These are phyloP conservation scores for Fusarium nurragi DNA, from an alignment of 2,329 filamentous ascomycete species.

Conservation along the genomic window DNA sequence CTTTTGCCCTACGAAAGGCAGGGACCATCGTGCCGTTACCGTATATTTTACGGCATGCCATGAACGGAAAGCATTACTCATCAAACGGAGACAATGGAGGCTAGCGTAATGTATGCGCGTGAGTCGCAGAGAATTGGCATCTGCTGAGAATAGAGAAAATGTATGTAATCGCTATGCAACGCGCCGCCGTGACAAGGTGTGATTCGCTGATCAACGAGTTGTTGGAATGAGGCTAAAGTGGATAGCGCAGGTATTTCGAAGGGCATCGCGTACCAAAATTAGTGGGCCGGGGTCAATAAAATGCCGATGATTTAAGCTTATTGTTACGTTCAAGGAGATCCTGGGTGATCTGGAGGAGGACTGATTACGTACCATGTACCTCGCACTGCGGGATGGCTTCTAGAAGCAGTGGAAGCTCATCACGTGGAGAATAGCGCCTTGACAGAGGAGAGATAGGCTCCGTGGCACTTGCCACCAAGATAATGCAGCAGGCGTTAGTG, in stretches of 20 bases:
- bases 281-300: slow-evolving; percentile 26
- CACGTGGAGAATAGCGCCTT: slow-evolving; percentile 23
- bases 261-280: slow-evolving; percentile 8
- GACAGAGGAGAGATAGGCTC: not conserved
- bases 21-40: slow-evolving; percentile 16
- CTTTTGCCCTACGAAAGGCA: slow-evolving; percentile 21
- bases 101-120: slow-evolving; percentile 18
- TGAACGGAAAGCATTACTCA: slow-evolving; percentile 13
- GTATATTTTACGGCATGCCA: slow-evolving; percentile 3
- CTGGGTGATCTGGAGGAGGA: slow-evolving; percentile 25
- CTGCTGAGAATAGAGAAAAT: not conserved
- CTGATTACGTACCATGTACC: slow-evolving; percentile 42
- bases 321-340: slow-evolving; percentile 38
- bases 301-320: slow-evolving; percentile 45
- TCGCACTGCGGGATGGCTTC: slow-evolving; percentile 31
- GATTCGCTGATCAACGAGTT: slow-evolving; percentile 14
- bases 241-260: slow-evolving; percentile 28
- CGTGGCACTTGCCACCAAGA: not conserved
- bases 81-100: slow-evolving; percentile 15
- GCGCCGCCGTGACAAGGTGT: not conserved
- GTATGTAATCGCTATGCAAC: slow-evolving; percentile 22
- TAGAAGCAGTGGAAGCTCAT: slow-evolving; percentile 32
- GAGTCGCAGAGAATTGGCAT: slow-evolving; percentile 17
- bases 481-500: slow-evolving; percentile 10
- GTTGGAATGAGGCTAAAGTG: slow-evolving; percentile 21